Base-by-base conservation (phyloP, 768 basidiomycete genomes). In the Mycena leptocephala region DNA sequence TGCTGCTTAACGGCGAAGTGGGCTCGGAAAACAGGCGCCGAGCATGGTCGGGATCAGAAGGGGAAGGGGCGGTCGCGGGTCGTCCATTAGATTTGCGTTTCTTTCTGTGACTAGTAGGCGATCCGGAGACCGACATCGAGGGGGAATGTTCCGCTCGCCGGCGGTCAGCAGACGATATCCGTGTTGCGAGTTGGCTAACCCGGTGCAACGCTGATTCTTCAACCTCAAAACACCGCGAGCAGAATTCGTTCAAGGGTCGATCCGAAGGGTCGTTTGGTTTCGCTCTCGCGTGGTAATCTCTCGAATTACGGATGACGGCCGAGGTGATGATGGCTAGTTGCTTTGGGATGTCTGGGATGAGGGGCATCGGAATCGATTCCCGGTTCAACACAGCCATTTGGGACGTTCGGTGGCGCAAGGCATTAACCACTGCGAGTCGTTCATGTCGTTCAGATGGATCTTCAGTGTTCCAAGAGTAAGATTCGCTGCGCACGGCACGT, bases 291-390 rank as follows among this genome's bases (percentile, higher is more conserved):
- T 85, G 84, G 63, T 87, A 86, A 66, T 88, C 86, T 76, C 86
- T 85, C 30, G 91, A 90, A 78, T 91, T 88, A 41, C 95, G 93
- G 43, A 93, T 91, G n/a, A 97, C 89, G 58, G 93, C 91, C 9
- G 95, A 94, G 11, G 93, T 91, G 71, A 97, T 87, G 67, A 92
- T 89, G 20, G 95, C 95, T 41, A 97, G 89, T 78, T 96, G 93
- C 80, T 92, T 92, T 3, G 95, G 93, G 63, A 95, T 87, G 81
- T 97, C 97, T 65, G 96, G 86, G 48, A 95, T 86, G 80, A 95
- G 90, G 4, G 96, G 95, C 43, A 90, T 86, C 14, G 95, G 94
- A 22, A 96, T 90, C 6, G 94, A 88, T 81, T 97, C 95, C 78
- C 90, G 88, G 73, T 92, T 88, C 30, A 97, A 85, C 20, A 89